Evolutionary conservation across 192 early-diverging fungal genomes (phyloP).

Genomic region (Chytriomyces hyalinus): DNA sequence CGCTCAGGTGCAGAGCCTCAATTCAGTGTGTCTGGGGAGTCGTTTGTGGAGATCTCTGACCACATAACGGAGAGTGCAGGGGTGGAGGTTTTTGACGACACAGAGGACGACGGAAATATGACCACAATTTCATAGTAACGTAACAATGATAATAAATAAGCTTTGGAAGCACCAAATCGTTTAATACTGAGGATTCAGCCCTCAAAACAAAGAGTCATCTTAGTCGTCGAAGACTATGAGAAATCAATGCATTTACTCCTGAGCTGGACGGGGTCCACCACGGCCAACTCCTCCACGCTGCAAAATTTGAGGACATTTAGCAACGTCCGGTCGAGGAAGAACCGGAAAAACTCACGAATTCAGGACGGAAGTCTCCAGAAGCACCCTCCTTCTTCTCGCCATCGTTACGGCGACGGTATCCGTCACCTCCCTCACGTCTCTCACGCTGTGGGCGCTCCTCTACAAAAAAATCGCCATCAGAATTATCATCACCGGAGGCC

Average conservation of each 20-base stretch:
- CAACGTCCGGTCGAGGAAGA: not conserved
- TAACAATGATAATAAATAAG: too few species aligned
- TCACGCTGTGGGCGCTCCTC: conserved; percentile 59
- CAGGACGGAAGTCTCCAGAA: conserved; percentile 89
- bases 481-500: not conserved
- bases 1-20: too few species aligned
- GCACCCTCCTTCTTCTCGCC: conserved; percentile 91
- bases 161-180: too few species aligned
- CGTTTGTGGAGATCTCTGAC: too few species aligned
- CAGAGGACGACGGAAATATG: too few species aligned
- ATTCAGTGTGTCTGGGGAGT: too few species aligned
- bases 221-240: not conserved
- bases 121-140: too few species aligned
- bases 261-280: conserved; percentile 58
- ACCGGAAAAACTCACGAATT: conserved; percentile 73
- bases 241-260: conserved; percentile 7
- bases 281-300: conserved; percentile 88
- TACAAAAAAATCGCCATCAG: conserved; percentile 30
- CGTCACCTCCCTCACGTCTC: conserved; percentile 69
- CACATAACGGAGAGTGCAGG: too few species aligned
- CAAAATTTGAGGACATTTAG: conserved; percentile 11
- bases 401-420: conserved; percentile 85
- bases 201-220: not conserved
- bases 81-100: too few species aligned
- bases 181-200: too few species aligned